Evolutionary conservation across 306 rosid genomes (phyloP), one percentile per base, ranked within the genome.

Genomic region (Hippophae gyantsensis): DNA sequence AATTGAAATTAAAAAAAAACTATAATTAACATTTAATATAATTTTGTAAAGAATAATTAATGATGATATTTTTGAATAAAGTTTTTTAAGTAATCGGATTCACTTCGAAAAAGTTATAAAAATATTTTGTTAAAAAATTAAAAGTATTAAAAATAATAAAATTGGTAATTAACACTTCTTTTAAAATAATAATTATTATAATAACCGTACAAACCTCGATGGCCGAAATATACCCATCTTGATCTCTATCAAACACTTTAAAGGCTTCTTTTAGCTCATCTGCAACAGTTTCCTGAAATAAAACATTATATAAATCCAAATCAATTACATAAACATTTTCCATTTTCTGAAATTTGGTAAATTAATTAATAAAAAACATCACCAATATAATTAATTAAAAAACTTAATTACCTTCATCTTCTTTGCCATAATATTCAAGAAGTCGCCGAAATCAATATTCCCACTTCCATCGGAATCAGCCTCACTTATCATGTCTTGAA

Each of bases 201-300:
- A 7, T 50, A 40, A 49, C n/a, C 46, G 56, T 45, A 25, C 27
- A 67, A 62, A 88, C 96, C 95, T 89, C 95, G 43, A 6, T 32
- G 14, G 92, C 82, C 13, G 95, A 83, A 69, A 89, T 89, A 56
- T 72, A 89, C 50, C 97, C 97, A 74, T 89, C 89, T 32, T 83
- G 86, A 68, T 89, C 78, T 44, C 89, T 84, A 54, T 89, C 95
- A 64, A 89, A 83, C 23, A 89, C 92, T 80, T 86, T 83, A 69
- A 89, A 89, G 23, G 95, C 86, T 63, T 86, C 95, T 74, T 74
- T 89, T 9, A 83, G 79, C 66, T 89, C 97, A 74, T 86, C 97
- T 1, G 72, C 60, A 26, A 62, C 74, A 56, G 66, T 76, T 61
- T 72, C 84, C 84, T 79, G n/a, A 26, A 18, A 12, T 8, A 47